Evolutionary conservation across 805 yeast species (phyloP).

Genomic region (Lachancea waltii): DNA sequence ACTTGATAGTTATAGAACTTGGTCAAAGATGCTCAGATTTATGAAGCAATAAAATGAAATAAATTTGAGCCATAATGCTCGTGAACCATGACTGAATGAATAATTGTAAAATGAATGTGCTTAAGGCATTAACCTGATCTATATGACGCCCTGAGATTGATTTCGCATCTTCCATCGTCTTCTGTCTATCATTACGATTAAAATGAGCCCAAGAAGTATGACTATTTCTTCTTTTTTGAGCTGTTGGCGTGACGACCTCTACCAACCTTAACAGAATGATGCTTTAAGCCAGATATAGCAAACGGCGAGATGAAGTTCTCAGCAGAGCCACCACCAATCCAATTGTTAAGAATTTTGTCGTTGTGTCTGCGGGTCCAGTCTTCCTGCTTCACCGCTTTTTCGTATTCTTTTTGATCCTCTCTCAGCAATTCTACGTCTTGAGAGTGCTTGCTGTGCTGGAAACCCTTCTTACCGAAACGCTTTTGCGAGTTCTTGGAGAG

Average conservation of each 20-base stretch:
- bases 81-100: background rate
- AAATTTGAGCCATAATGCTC: background rate
- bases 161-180: too few relatives aligned
- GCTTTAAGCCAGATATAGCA: conserved; percentile 51
- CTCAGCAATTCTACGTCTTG: conserved; percentile 51
- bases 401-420: conserved; percentile 93
- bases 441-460: conserved; percentile 62
- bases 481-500: conserved; percentile 68
- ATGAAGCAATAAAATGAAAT: background rate
- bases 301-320: conserved; percentile 88
- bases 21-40: background rate
- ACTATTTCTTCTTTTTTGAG: conserved; percentile 35
- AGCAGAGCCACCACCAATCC: conserved; percentile 84
- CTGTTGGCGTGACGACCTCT: conserved; percentile 77
- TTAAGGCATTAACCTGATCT: too few relatives aligned
- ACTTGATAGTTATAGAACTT: background rate
- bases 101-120: too few relatives aligned
- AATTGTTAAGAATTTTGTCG: conserved; percentile 77
- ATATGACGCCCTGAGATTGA: too few relatives aligned
- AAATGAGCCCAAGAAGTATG: too few relatives aligned
- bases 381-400: conserved; percentile 78
- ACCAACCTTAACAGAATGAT: conserved; percentile 72
- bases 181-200: too few relatives aligned
- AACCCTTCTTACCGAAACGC: conserved; percentile 71
- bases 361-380: conserved; percentile 81